A percentile compares a stretch with the other conserved stretches of the same genome.
phyloP scores from a whole-genome alignment of 2,329 filamentous ascomycete species.

The Cryphonectria carpinicola region DNA sequence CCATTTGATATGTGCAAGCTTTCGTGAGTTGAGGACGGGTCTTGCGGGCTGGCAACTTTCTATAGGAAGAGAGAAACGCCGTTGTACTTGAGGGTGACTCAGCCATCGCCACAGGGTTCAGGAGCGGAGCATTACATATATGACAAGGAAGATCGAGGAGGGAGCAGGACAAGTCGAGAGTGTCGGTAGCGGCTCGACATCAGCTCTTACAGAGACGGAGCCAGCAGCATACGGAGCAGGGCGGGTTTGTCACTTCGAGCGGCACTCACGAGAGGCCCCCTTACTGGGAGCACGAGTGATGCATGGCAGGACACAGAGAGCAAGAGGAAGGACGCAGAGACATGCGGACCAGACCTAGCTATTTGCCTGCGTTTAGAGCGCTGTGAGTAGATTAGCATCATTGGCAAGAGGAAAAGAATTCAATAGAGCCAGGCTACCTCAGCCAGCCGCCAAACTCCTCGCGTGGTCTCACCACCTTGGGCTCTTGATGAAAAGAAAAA shows the following conservation, averaged over 20 bases:
- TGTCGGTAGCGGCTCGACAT: background rate
- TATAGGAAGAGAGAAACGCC: background rate
- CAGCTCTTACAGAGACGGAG: background rate
- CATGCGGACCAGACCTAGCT: background rate
- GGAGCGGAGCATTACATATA: background rate
- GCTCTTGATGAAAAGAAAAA: background rate
- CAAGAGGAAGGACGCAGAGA: background rate
- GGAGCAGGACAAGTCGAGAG: background rate
- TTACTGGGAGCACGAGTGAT: background rate
- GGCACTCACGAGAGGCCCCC: background rate
- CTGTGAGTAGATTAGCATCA: conserved; percentile 3
- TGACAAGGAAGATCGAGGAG: background rate
- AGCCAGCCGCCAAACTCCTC: background rate
- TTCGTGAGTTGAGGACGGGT: background rate
- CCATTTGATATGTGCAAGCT: background rate
- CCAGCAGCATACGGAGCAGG: background rate
- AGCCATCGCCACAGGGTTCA: background rate
- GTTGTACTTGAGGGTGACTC: background rate
- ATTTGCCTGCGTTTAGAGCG: conserved; percentile 5
- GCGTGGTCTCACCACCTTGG: background rate
- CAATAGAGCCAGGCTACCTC: conserved; percentile 5
- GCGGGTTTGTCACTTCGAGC: background rate
- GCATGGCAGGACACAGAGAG: background rate
- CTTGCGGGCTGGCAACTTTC: background rate
- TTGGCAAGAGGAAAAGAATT: background rate